Conservation (phyloP, 352 stramenopile genomes). For the Phytopythium delawarense region DNA sequence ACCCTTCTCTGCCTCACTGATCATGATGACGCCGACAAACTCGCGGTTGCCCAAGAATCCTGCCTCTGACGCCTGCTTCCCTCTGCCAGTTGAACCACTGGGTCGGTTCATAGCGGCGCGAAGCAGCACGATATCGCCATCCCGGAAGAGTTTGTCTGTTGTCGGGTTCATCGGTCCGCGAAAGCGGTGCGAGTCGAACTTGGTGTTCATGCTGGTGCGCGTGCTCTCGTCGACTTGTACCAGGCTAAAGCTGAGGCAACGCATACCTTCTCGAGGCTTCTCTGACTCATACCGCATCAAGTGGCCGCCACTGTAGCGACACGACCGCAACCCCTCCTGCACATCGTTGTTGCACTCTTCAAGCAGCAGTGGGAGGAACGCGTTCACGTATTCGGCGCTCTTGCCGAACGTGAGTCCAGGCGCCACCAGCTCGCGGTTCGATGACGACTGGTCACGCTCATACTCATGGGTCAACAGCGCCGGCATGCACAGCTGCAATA, state of each 20-base stretch:
- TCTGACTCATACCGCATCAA: conserved; percentile 77
- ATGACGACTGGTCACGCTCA: conserved; percentile 35
- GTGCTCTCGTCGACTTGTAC: conserved; percentile 39
- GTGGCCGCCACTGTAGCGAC: conserved; percentile 43
- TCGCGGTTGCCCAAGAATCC: conserved; percentile 47
- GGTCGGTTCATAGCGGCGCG: conserved; percentile 18
- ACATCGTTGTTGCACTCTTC: conserved; percentile 85
- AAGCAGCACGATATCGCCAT: conserved; percentile 74
- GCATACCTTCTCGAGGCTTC: conserved; percentile 78
- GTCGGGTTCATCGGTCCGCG: conserved; percentile 9
- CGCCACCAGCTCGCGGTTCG: conserved; percentile 39
- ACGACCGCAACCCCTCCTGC: conserved; percentile 56
- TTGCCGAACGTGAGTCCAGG: conserved; percentile 64
- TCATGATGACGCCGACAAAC: conserved; percentile 70
- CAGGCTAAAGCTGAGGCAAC: conserved; percentile 70
- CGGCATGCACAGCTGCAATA: conserved; percentile 76
- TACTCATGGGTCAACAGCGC: conserved; percentile 67
- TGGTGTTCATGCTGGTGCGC: conserved; percentile 16
- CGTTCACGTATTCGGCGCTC: conserved; percentile 65
- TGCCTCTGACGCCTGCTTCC: conserved; percentile 7
- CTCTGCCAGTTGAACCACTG: background rate
- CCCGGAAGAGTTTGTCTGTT: conserved; percentile 66
- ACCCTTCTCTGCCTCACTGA: conserved; percentile 69
- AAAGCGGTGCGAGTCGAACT: conserved; percentile 9
- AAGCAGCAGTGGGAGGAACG: conserved; percentile 76